Evolutionary conservation across 257 asterid genomes (phyloP), one percentile per base, ranked within the genome.

Genomic region (Petunia secreta): DNA sequence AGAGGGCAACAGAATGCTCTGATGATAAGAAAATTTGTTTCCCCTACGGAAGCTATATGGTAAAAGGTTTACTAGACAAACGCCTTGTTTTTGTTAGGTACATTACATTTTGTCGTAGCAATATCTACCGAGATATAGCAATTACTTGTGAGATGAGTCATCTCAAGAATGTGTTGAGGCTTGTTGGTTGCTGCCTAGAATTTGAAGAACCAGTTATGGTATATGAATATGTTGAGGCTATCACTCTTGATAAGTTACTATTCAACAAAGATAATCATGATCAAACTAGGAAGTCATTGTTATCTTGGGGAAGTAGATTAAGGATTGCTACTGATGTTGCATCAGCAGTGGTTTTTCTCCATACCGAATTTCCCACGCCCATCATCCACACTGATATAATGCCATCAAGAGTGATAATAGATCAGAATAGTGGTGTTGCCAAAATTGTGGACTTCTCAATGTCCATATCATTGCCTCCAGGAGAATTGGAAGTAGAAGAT

Each of bases 401-500:
- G 4, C 84, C 71, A 2, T 1, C 0, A 9, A 84, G 68, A 5
- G 41, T 83, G 58, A 75, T 76, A 4, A 14, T 84, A 46, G 84
- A 84, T 34, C 53, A 36, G 36, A 8, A 44, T 36, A 67, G 1
- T 15, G 77, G 79, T 6, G 38, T 52, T 44, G 84, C 84, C 2
- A 67, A 80, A 55, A 34, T 76, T 25, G 41, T 76, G 3, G 38
- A 67, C 37, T 66, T 83, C 37, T 83, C 86, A 2, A 55, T 6
- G 16, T 83, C 80, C 41, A 66, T 75, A 40, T 55, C 82, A 8
- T 64, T 83, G 48, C 86, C 82, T 14, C 76, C 80, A 5, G 80
- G 84, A 34, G 37, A 83, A 80, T 9, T 39, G 53, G 63, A 66
- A 53, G 75, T 80, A 16, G 40, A 80, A 41, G 54, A 41, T 67